These are phyloP conservation scores for Sarocladium brachiariae DNA, from an alignment of 2,329 filamentous ascomycete genomes.

Conservation along the genomic window DNA sequence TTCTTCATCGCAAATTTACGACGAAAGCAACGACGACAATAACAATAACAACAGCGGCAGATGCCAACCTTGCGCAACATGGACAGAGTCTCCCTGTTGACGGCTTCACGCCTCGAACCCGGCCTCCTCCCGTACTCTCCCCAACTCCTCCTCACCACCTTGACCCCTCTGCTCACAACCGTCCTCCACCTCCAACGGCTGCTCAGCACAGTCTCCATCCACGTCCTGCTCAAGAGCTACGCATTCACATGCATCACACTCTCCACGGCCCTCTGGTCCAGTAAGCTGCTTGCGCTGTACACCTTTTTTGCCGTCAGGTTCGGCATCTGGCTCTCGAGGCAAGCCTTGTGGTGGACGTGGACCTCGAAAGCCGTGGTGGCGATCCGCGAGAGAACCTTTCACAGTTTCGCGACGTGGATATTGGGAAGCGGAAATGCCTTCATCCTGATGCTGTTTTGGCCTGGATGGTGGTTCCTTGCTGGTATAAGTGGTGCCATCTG, in stretches of 20 bases:
- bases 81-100: constrained; percentile 12
- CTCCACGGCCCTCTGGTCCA: constrained; percentile 20
- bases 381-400: constrained; percentile 40
- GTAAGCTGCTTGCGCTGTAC: constrained; percentile 19
- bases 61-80: no score
- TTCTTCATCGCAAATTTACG: no score
- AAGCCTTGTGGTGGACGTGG: constrained; percentile 26
- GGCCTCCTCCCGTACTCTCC: neutral
- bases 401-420: constrained; percentile 44
- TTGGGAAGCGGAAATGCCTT: constrained; percentile 43
- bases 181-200: constrained; percentile 29
- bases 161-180: constrained; percentile 27
- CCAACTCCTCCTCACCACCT: constrained; percentile 20
- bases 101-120: constrained; percentile 1
- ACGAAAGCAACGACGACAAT: no score
- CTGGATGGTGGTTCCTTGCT: constrained; percentile 45
- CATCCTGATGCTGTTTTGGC: constrained; percentile 48
- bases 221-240: constrained; percentile 25
- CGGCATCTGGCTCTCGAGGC: constrained; percentile 23
- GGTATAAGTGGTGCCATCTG: constrained; percentile 27
- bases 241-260: constrained; percentile 23
- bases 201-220: constrained; percentile 23
- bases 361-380: constrained; percentile 27
- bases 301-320: constrained; percentile 22
- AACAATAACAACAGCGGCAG: no score